These are phyloP conservation scores for Penicillium thymicola DNA, from an alignment of 2,329 filamentous ascomycete species.

Conservation along the genomic window DNA sequence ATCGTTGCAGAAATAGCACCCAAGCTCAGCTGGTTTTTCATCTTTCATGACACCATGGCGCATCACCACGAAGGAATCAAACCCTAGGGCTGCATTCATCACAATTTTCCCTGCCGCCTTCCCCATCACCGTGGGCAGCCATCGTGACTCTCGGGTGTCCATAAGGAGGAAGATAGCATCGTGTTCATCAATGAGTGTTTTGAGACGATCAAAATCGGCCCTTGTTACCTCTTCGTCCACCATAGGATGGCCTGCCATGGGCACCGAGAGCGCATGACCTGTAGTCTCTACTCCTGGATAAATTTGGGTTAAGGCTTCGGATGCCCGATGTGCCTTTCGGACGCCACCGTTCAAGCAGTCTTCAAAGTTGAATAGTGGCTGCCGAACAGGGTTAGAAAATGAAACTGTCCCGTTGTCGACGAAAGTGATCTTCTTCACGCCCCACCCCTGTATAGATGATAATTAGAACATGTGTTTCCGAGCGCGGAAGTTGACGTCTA, in stretches of 20 bases:
- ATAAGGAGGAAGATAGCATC: conserved; percentile 95
- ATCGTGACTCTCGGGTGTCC: conserved; percentile 91
- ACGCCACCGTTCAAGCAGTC: conserved; percentile 85
- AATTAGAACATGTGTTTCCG: conserved; percentile 4
- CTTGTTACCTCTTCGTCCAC: conserved; percentile 67
- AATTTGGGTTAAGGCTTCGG: conserved; percentile 75
- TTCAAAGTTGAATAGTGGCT: conserved; percentile 85
- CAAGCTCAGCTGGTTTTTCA: conserved; percentile 63
- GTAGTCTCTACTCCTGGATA: conserved; percentile 84
- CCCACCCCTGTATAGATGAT: conserved; percentile 64
- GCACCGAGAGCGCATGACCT: conserved; percentile 80
- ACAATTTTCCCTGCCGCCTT: conserved; percentile 92
- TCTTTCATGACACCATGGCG: conserved; percentile 71
- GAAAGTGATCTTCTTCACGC: conserved; percentile 90
- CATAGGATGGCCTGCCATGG: conserved; percentile 92
- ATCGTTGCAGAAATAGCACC: conserved; percentile 98
- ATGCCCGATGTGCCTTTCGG: conserved; percentile 76
- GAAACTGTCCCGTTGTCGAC: conserved; percentile 91
- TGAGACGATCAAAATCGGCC: conserved; percentile 70
- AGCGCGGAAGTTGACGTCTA: background rate
- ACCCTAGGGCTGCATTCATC: conserved; percentile 92
- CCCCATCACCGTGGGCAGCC: conserved; percentile 94
- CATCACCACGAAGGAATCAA: conserved; percentile 97
- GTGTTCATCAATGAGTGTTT: conserved; percentile 73
- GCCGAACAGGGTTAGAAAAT: conserved; percentile 93